These are phyloP conservation scores for Plantago elongata DNA, from an alignment of 257 asterid species.

Conservation along the genomic window DNA sequence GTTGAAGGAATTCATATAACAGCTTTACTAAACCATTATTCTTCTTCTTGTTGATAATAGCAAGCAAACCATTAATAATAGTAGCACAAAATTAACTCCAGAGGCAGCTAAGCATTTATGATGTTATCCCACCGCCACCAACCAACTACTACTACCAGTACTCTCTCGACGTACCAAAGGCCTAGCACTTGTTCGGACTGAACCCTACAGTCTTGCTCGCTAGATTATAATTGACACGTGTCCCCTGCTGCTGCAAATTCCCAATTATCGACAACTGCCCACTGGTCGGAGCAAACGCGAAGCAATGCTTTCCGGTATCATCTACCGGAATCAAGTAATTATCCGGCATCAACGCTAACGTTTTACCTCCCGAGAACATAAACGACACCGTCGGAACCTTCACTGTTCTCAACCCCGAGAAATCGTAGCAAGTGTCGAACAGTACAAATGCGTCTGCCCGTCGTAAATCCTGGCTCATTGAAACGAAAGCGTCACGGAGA, in stretches of 20 bases:
- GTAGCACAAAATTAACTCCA: no score
- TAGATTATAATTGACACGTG: conserved; percentile 64
- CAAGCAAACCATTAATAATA: no score
- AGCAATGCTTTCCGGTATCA: conserved; percentile 47
- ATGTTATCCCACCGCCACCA: no score
- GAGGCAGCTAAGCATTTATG: no score
- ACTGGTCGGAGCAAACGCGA: conserved; percentile 62
- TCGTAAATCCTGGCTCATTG: conserved; percentile 27
- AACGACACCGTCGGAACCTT: conserved; percentile 66
- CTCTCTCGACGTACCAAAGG: no score
- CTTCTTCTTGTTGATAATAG: no score
- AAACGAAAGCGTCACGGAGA: conserved; percentile 49
- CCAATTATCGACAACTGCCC: conserved; percentile 71
- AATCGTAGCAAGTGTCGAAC: conserved; percentile 74
- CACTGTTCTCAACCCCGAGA: conserved; percentile 33
- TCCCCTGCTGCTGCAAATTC: conserved; percentile 84
- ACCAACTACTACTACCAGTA: no score
- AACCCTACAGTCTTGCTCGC: conserved; percentile 53
- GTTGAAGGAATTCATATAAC: no score
- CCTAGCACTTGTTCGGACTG: conserved; percentile 74
- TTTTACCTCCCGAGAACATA: conserved; percentile 40
- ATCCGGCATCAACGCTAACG: conserved; percentile 38
- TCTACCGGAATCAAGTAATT: conserved; percentile 70
- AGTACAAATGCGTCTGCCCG: conserved; percentile 34
- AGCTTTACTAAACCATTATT: no score